Base-by-base conservation (phyloP, 2,329 filamentous ascomycete genomes). In the Pestalotiopsis fici region DNA sequence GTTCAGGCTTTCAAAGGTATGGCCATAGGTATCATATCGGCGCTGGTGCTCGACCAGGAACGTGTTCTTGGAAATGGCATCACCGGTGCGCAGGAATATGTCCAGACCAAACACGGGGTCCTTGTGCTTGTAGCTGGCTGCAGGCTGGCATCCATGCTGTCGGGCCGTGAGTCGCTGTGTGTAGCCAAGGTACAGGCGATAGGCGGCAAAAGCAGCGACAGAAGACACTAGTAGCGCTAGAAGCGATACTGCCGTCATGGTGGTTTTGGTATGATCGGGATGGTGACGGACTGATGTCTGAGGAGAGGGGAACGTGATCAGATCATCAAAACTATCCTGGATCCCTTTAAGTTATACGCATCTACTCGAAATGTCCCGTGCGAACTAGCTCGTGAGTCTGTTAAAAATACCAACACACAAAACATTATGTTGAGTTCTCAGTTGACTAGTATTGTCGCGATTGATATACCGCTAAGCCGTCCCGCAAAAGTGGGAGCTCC, bases 31-130 rank as follows among this genome's bases (percentile, higher is more conserved):
- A 68, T 72, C 69, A 65, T 69, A 72, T 68, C 71, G 69, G 67
- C 68, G 71, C 69, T 72, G 71, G 63, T 71, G 70, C 63, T 72
- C 69, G 54, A 66, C 69, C 67, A 72, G 62, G 55, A 72, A 72
- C 59, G 69, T 60, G 66, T 72, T 72, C 37, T 72, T 72, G 67
- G 70, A 67, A 50, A 72, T 70, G 28, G 71, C 71, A 67, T 70
- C 66, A 57, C 66, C 71, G 23, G 71, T 71, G 54, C 69, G 62
- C 68, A 72, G 68, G 61, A 72, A 72, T 55, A 71, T 70, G 68
- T 72, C 71, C 64, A 72, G 64, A 64, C 71, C 71, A 54, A 72
- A 70, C 28, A 71, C 23, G 39, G 70, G 70, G 65, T 72, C 69
- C 64, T 68, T 72, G 66, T 71, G 71, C 68, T 70, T 70, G 64